These are phyloP conservation scores for Monascus purpureus DNA, from an alignment of 495 filamentous ascomycete species.

Conservation along the genomic window DNA sequence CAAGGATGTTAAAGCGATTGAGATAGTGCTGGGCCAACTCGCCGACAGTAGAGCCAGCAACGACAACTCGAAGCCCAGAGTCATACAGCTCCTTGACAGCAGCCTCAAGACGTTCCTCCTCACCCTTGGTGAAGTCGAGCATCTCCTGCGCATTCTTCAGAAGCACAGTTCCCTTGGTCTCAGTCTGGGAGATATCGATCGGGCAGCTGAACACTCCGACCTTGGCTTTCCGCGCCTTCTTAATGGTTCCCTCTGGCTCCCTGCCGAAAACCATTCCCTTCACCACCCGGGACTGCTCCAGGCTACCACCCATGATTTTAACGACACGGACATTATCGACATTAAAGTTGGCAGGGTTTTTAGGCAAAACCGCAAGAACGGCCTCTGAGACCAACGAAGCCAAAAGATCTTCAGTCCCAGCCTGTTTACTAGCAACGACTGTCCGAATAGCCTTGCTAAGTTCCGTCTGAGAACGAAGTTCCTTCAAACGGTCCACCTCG, in stretches of 20 bases:
- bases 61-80: conserved; percentile 78
- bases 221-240: conserved; percentile 84
- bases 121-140: conserved; percentile 94
- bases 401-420: conserved; percentile 77
- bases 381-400: conserved; percentile 83
- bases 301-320: conserved; percentile 96
- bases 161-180: conserved; percentile 99
- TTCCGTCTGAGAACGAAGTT: conserved; percentile 63
- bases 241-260: conserved; percentile 78
- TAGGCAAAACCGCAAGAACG: conserved; percentile 85
- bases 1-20: conserved; percentile 87
- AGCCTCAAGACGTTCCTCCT: conserved; percentile 80
- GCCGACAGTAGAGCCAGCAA: conserved; percentile 82
- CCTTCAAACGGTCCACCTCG: conserved; percentile 77
- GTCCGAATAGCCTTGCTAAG: conserved; percentile 92
- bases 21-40: conserved; percentile 96
- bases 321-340: conserved; percentile 98
- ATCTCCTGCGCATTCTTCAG: conserved; percentile 97
- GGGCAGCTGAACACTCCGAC: conserved; percentile 95
- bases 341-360: conserved; percentile 97
- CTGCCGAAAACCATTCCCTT: conserved; percentile 98
- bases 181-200: conserved; percentile 89
- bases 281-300: conserved; percentile 86
- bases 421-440: conserved; percentile 93
- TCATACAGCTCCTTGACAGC: conserved; percentile 92